These are phyloP conservation scores for Medakamo hakoo DNA, from an alignment of 139 green algal species.

Conservation along the genomic window DNA sequence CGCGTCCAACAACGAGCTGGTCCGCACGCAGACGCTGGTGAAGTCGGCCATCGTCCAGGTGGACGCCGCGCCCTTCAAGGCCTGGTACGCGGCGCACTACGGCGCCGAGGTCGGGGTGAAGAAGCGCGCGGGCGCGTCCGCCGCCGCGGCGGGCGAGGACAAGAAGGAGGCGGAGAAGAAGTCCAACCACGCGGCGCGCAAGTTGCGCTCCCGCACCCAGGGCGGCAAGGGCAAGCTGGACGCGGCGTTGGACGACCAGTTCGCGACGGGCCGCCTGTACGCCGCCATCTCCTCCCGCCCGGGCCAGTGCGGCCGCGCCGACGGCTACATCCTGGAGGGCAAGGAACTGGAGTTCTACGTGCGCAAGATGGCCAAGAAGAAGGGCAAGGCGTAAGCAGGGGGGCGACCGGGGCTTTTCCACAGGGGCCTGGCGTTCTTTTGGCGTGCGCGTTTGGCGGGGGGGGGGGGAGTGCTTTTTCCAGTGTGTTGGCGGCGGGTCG, in stretches of 20 bases:
- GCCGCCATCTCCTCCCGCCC: conserved; percentile 29
- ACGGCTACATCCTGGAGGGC: conserved; percentile 86
- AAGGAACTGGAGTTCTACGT: conserved; percentile 89
- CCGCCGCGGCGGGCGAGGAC: conserved; percentile 8
- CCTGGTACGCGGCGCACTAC: conserved; percentile 93
- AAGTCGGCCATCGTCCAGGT: conserved; percentile 93
- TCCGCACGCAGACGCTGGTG: conserved; percentile 96
- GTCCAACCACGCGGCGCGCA: conserved; percentile 70
- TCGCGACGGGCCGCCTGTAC: conserved; percentile 70
- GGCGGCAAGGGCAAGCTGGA: conserved; percentile 45
- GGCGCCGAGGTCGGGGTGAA: conserved; percentile 86
- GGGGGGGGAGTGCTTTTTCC: no score
- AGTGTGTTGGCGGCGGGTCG: no score
- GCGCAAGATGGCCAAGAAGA: conserved; percentile 70
- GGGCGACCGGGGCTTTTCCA: no score
- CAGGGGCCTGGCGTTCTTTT: no score
- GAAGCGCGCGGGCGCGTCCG: conserved; percentile 29
- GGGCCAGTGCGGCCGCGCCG: conserved; percentile 42
- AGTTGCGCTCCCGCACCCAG: conserved; percentile 61
- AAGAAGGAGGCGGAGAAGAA: conserved; percentile 23
- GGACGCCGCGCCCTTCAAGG: conserved; percentile 91
- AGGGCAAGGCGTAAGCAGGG: conserved; percentile 24
- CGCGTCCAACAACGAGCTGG: conserved; percentile 98
- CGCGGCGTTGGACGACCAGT: conserved; percentile 76
- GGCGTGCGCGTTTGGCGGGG: no score